Base-by-base conservation (phyloP, 768 basidiomycete species). In the Boletus sp. region DNA sequence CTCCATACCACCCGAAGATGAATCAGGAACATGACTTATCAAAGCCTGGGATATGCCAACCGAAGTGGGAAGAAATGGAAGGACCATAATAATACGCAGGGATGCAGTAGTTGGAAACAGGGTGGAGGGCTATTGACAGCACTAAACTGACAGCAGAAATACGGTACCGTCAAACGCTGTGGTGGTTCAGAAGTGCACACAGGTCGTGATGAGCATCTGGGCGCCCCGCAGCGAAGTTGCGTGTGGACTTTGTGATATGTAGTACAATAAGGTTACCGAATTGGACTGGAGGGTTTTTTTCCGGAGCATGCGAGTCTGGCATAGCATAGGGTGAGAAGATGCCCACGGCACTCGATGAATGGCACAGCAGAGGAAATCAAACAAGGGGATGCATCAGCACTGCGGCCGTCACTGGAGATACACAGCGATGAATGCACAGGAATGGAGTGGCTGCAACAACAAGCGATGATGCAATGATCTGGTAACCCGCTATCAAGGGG, bases 401-500 rank as follows among this genome's bases (percentile, higher is more conserved):
- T 57, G 60, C 39, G 50, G 59, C 24, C 18, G 30, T 29, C 35
- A 52, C 37, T 32, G 28, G 35, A 54, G 24, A 51, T 32, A 32
- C 41, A 58, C 40, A 58, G 55, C 40, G 55, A n/a, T n/a, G 10
- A 20, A 12, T 15, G 28, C 56, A 60, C 57, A 47, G 47, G 35
- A 36, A 55, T 29, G 14, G 24, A 36, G 12, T 3, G 14, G 3
- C 5, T 37, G 36, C 14, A 15, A 44, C 42, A 44, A 44, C n/a
- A 14, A 24, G 42, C 42, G 42, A 28, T 44, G 42, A 12, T 42
- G n/a, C 20, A 42, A 20, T 12, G 41, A 12, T 11, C 20, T 12
- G 15, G 40, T 41, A 48, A 65, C 65, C 66, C 55, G 0, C 33
- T 4, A 0, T 3, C 1, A 0, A 10, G 53, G 65, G 65, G 65